Percentiles rank a stretch among this genome's conserved stretches.
These are phyloP conservation scores for Kitagawia praeruptora DNA, from an alignment of 129 eudicot genomes.

Conservation along the genomic window DNA sequence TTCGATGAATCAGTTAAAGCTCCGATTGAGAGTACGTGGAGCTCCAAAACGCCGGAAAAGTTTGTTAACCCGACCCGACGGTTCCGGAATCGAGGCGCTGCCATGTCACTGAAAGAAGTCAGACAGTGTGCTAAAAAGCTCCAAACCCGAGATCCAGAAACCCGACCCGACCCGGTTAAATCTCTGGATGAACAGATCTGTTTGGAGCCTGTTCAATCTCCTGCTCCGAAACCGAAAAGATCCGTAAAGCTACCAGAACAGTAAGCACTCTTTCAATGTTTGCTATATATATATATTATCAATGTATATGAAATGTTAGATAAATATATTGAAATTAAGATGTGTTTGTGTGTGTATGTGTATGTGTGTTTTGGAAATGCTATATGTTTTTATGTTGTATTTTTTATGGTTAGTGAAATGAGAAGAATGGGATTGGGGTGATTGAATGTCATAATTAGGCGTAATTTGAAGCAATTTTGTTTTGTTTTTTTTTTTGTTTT, in stretches of 20 bases:
- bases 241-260: constrained; percentile 34
- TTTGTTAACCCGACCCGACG: constrained; percentile 36
- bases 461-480: no score
- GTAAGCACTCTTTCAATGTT: constrained; percentile 21
- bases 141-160: constrained; percentile 21
- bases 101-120: constrained; percentile 44
- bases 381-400: background rate
- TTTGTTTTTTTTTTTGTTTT: no score
- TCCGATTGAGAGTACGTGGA: constrained; percentile 30
- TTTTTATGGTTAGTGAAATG: background rate
- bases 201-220: background rate
- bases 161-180: constrained; percentile 24
- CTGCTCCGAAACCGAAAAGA: constrained; percentile 22
- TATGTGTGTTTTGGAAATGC: background rate
- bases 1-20: constrained; percentile 13
- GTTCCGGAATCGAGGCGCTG: constrained; percentile 23
- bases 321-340: background rate
- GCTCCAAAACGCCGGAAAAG: constrained; percentile 44
- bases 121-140: constrained; percentile 41
- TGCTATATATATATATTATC: background rate
- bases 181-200: background rate
- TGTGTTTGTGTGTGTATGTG: no score
- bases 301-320: background rate
- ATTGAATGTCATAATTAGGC: background rate
- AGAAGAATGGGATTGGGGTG: no score